phyloP scores from a whole-genome alignment of 225 moss, liverwort and hornwort species.

The Polytrichum formosum region DNA sequence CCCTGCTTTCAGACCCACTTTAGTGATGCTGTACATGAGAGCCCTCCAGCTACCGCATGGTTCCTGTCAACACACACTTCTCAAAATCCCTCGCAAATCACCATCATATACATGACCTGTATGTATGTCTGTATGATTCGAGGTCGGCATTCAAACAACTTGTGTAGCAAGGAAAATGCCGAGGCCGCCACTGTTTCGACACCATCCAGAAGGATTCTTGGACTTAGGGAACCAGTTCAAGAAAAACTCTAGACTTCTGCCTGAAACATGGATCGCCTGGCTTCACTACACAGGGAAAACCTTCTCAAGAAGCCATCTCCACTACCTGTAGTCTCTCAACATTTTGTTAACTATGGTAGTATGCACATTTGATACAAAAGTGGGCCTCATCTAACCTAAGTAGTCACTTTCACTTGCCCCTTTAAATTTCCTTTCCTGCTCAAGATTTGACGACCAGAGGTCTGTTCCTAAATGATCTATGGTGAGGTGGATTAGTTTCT shows the following conservation, averaged over 20 bases:
- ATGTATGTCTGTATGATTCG: neutral
- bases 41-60: neutral
- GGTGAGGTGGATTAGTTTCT: slow-evolving; percentile 28
- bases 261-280: slow-evolving; percentile 19
- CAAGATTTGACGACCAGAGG: slow-evolving; percentile 39
- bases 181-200: neutral
- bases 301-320: slow-evolving; percentile 17
- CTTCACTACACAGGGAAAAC: slow-evolving; percentile 33
- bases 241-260: neutral
- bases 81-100: neutral
- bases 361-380: slow-evolving; percentile 27
- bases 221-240: neutral
- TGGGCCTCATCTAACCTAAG: slow-evolving; percentile 9
- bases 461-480: slow-evolving; percentile 33
- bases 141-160: neutral
- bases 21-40: neutral
- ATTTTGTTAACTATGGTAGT: slow-evolving; percentile 12
- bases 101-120: neutral
- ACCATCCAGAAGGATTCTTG: neutral
- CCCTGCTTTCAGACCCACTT: neutral
- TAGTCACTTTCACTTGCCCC: slow-evolving; percentile 8
- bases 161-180: neutral
- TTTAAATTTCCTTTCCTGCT: neutral
- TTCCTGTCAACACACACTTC: neutral
- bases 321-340: slow-evolving; percentile 13